phyloP scores from a whole-genome alignment of 345 rosid genomes.

The Sisymbrium irio region DNA sequence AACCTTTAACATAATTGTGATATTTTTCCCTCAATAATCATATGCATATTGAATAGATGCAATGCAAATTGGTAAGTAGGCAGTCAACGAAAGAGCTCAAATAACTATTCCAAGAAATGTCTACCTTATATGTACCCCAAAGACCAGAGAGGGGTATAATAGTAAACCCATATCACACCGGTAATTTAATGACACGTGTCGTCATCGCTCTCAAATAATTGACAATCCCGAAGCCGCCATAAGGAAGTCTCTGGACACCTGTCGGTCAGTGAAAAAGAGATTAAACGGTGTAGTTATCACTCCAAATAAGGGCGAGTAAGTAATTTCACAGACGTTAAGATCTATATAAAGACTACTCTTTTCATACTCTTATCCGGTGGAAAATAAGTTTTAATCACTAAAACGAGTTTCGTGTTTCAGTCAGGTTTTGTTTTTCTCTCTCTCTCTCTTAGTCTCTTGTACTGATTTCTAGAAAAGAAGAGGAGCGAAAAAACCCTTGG shows the following conservation, averaged over 20 bases:
- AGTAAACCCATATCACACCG: too few species aligned
- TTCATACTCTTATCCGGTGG: neutral
- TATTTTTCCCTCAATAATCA: neutral
- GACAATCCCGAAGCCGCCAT: constrained; percentile 18
- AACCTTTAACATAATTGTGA: neutral
- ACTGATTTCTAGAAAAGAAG: neutral
- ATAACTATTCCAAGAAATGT: neutral
- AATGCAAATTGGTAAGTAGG: constrained; percentile 6
- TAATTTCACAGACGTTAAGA: neutral
- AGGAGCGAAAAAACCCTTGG: neutral
- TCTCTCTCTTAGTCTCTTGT: neutral
- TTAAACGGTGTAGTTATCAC: constrained; percentile 15
- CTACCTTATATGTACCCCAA: neutral
- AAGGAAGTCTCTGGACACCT: neutral
- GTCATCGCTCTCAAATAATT: neutral
- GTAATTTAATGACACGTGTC: constrained; percentile 27
- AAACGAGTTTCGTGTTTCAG: constrained; percentile 16
- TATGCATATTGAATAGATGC: constrained; percentile 5
- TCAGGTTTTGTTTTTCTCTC: neutral
- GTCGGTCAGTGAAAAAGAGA: constrained; percentile 21
- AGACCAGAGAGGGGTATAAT: neutral
- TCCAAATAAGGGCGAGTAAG: neutral
- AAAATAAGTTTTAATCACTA: neutral
- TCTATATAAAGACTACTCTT: constrained; percentile 31
- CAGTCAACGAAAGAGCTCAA: constrained; percentile 1